A percentile compares a stretch with the other conserved stretches of the same genome.
phyloP scores from a whole-genome alignment of 2,329 filamentous ascomycete species.

The Aspergillus ibericus region DNA sequence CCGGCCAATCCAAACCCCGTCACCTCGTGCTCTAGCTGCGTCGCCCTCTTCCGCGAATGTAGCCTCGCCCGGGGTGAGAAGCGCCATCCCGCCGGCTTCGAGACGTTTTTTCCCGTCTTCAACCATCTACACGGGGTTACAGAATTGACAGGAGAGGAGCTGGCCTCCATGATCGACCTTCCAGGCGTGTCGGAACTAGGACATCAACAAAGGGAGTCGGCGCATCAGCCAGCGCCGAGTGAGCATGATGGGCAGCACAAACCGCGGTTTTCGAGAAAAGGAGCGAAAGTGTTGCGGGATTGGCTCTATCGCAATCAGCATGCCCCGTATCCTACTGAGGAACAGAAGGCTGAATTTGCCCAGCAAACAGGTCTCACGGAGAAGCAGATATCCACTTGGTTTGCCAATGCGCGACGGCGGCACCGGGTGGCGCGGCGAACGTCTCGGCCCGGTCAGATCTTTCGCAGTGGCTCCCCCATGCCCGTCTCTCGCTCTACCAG shows the following conservation, averaged over 20 bases:
- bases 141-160: slow-evolving; percentile 35
- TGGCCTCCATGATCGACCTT: neutral
- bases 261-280: slow-evolving; percentile 34
- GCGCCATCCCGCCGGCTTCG: slow-evolving; percentile 48
- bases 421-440: slow-evolving; percentile 39
- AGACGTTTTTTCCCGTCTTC: slow-evolving; percentile 50
- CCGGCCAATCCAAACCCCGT: slow-evolving; percentile 52
- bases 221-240: neutral
- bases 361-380: slow-evolving; percentile 48
- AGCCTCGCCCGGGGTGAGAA: slow-evolving; percentile 50
- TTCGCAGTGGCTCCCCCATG: slow-evolving; percentile 48
- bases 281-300: slow-evolving; percentile 45
- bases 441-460: slow-evolving; percentile 29
- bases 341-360: slow-evolving; percentile 45
- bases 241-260: neutral
- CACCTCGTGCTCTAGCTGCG: slow-evolving; percentile 52
- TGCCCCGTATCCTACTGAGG: slow-evolving; percentile 51
- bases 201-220: neutral
- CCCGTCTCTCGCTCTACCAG: slow-evolving; percentile 34
- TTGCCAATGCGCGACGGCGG: slow-evolving; percentile 53
- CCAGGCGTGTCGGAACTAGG: neutral
- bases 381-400: slow-evolving; percentile 53
- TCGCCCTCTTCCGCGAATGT: slow-evolving; percentile 53
- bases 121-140: slow-evolving; percentile 52
- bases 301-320: slow-evolving; percentile 51